Conservation (phyloP, 2,329 filamentous ascomycete genomes). For the Xylaria sp. region DNA sequence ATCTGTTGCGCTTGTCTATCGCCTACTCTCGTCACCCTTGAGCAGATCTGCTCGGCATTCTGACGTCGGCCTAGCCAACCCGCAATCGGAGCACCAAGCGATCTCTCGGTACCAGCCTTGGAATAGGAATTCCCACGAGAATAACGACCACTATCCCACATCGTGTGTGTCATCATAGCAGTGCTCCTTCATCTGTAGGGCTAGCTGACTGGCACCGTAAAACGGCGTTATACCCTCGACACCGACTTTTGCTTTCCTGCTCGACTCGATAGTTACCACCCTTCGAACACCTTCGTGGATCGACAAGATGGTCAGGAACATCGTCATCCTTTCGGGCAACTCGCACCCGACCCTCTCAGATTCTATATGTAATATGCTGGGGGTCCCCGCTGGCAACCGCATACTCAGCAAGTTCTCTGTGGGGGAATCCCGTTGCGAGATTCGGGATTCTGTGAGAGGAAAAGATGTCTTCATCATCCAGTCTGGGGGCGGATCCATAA, state of each 20-base stretch:
- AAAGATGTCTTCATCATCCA: conserved; percentile 99
- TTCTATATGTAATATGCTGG: conserved; percentile 84
- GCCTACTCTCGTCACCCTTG: not conserved
- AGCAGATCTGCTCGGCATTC: conserved; percentile 9
- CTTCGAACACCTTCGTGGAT: not conserved
- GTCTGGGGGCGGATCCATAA: conserved; percentile 88
- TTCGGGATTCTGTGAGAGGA: conserved; percentile 92
- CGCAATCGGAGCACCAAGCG: conserved; percentile 24
- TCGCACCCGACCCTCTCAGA: conserved; percentile 89
- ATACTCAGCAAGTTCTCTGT: conserved; percentile 91
- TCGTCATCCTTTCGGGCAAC: conserved; percentile 89
- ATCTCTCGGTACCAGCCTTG: conserved; percentile 12
- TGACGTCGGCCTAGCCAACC: conserved; percentile 18
- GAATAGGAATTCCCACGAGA: not conserved
- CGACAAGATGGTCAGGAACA: conserved; percentile 82
- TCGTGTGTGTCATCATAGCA: not conserved
- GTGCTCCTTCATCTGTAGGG: not conserved
- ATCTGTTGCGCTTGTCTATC: conserved; percentile 3
- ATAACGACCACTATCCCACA: not conserved
- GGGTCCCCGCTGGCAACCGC: conserved; percentile 81
- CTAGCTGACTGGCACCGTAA: not conserved
- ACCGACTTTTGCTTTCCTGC: conserved; percentile 18
- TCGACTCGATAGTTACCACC: not conserved
- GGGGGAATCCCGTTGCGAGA: conserved; percentile 93
- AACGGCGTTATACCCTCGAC: conserved; percentile 10